phyloP scores from a whole-genome alignment of 352 stramenopile species.

The Pythium myriotylum region DNA sequence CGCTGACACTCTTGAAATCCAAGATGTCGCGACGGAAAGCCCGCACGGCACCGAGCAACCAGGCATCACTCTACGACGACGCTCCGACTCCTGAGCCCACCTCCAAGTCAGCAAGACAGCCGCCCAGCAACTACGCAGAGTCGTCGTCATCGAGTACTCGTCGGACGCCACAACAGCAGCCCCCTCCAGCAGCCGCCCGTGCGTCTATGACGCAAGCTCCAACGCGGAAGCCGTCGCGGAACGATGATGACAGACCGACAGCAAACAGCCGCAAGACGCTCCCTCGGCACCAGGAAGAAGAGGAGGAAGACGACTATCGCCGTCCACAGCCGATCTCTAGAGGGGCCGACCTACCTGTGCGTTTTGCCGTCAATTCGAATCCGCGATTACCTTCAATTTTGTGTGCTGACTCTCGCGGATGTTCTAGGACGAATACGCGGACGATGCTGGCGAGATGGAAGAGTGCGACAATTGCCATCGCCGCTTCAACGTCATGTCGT shows the following conservation, averaged over 20 bases:
- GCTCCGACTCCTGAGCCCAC: slow-evolving; percentile 38
- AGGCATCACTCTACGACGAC: slow-evolving; percentile 69
- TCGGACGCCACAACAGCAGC: slow-evolving; percentile 2
- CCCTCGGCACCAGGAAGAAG: slow-evolving; percentile 28
- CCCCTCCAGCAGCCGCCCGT: neutral
- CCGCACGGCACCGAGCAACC: slow-evolving; percentile 71
- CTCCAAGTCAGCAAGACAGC: slow-evolving; percentile 28
- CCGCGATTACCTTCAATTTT: neutral
- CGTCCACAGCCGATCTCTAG: slow-evolving; percentile 42
- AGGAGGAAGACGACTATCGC: slow-evolving; percentile 36
- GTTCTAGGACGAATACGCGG: slow-evolving; percentile 51
- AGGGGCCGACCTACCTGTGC: slow-evolving; percentile 33
- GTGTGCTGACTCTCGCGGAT: neutral
- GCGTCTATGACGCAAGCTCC: slow-evolving; percentile 4
- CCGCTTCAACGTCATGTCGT: slow-evolving; percentile 75
- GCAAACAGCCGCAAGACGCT: slow-evolving; percentile 24
- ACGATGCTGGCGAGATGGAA: slow-evolving; percentile 56
- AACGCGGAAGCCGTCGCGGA: slow-evolving; percentile 4
- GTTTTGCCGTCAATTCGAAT: neutral
- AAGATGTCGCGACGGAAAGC: slow-evolving; percentile 80
- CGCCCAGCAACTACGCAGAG: slow-evolving; percentile 11
- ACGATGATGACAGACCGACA: slow-evolving; percentile 20
- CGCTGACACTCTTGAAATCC: slow-evolving; percentile 74
- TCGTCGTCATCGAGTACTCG: slow-evolving; percentile 4
- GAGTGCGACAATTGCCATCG: slow-evolving; percentile 83